Evolutionary conservation across 2,329 filamentous ascomycete species (phyloP).

Genomic region (Trichoderma hamatum): DNA sequence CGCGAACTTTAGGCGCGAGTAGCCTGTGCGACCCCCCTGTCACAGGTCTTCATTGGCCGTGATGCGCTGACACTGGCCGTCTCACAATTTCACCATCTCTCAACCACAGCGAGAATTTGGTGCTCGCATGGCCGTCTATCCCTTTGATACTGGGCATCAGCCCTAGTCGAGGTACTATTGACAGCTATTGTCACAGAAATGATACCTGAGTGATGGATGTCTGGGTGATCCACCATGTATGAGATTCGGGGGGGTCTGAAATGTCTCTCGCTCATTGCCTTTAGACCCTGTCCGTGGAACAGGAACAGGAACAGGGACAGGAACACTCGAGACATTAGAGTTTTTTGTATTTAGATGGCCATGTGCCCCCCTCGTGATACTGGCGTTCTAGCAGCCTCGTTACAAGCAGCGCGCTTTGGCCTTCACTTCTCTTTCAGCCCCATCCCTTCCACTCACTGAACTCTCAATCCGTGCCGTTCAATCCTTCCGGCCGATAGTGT

Average conservation of each 20-base stretch:
- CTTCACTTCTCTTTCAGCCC: constrained; percentile 21
- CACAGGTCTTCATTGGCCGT: constrained; percentile 13
- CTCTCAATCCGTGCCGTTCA: constrained; percentile 35
- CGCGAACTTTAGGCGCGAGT: constrained; percentile 9
- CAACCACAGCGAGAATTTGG: constrained; percentile 4
- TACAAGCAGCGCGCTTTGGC: neutral
- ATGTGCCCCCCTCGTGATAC: neutral
- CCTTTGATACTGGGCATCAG: neutral
- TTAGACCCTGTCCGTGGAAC: constrained; percentile 1
- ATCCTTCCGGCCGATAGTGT: constrained; percentile 41
- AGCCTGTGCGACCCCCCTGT: neutral
- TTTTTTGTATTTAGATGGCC: constrained; percentile 26
- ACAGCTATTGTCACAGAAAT: neutral
- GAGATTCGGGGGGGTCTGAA: neutral
- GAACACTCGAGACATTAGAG: neutral
- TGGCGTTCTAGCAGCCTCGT: neutral
- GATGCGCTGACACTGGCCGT: constrained; percentile 13
- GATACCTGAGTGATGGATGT: neutral
- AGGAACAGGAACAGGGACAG: neutral
- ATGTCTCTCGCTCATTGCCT: neutral
- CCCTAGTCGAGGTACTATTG: neutral
- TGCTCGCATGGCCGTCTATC: neutral
- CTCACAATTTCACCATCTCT: constrained; percentile 22
- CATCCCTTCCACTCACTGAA: neutral
- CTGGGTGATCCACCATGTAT: neutral